A percentile compares a stretch with the other conserved stretches of the same genome.
phyloP scores from a whole-genome alignment of 192 early-diverging fungal genomes.

The Ambispora gerdemannii region DNA sequence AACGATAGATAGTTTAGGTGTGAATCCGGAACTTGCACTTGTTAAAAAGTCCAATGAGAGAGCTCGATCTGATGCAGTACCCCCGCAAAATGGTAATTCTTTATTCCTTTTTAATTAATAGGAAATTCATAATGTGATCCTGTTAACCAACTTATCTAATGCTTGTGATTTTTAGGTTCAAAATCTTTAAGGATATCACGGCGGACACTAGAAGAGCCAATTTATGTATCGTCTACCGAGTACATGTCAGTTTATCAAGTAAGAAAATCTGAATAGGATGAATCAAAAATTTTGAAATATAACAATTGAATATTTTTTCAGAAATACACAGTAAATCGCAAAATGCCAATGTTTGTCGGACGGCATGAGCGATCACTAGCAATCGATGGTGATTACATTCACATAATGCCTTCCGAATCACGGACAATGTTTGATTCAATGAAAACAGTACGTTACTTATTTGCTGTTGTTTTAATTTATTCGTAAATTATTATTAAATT shows the following conservation, averaged over 20 bases:
- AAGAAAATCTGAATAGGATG: neutral
- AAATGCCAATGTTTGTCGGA: constrained; percentile 81
- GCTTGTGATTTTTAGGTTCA: neutral
- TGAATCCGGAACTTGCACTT: constrained; percentile 65
- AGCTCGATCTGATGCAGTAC: neutral
- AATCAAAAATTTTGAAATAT: neutral
- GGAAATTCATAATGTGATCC: neutral
- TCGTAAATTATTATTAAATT: neutral
- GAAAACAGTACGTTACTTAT: constrained; percentile 61
- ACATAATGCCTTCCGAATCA: constrained; percentile 80
- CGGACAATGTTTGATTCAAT: constrained; percentile 74
- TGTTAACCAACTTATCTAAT: neutral
- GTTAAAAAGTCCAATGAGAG: constrained; percentile 58
- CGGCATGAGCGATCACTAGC: constrained; percentile 81
- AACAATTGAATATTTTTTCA: constrained; percentile 54
- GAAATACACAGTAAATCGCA: constrained; percentile 83
- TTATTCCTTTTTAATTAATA: too few species aligned
- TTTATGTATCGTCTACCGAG: constrained; percentile 26
- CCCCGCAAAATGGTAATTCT: neutral
- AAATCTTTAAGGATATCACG: neutral
- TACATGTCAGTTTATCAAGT: constrained; percentile 31
- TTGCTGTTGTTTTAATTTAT: constrained; percentile 5
- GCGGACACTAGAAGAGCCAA: constrained; percentile 7
- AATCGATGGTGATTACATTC: constrained; percentile 91
- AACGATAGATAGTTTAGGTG: constrained; percentile 63